Conservation (phyloP, 1,284 basidiomycete species). For the Lignosus rhinocerotis region DNA sequence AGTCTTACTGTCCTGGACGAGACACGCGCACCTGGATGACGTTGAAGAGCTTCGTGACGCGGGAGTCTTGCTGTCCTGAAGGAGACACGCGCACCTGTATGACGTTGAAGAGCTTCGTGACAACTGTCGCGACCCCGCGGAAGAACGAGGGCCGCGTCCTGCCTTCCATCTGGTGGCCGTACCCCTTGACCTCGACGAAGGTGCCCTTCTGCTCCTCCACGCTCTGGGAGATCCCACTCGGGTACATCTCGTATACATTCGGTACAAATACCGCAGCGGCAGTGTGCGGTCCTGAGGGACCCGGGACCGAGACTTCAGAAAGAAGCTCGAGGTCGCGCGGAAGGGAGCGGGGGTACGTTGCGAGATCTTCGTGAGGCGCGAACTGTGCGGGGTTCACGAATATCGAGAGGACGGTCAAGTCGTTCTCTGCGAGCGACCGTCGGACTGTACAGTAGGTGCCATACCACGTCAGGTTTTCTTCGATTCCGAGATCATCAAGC, state of each 20-base stretch:
- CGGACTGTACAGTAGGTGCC: slow-evolving; percentile 44
- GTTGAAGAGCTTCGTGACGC: slow-evolving; percentile 94
- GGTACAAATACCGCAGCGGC: slow-evolving; percentile 82
- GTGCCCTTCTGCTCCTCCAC: slow-evolving; percentile 81
- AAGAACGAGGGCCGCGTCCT: slow-evolving; percentile 87
- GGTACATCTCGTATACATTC: slow-evolving; percentile 82
- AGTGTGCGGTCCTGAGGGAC: slow-evolving; percentile 21
- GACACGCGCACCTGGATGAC: slow-evolving; percentile 35
- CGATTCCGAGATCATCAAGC: neutral
- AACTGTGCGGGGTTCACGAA: slow-evolving; percentile 99
- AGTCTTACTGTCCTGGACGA: too few species aligned
- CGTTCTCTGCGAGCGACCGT: slow-evolving; percentile 76
- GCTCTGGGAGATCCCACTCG: slow-evolving; percentile 81
- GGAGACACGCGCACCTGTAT: slow-evolving; percentile 63
- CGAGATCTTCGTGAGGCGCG: slow-evolving; percentile 92
- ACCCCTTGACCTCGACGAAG: slow-evolving; percentile 89
- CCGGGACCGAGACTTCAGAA: slow-evolving; percentile 32
- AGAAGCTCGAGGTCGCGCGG: slow-evolving; percentile 64
- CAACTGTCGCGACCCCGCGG: slow-evolving; percentile 93
- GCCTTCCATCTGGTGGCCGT: slow-evolving; percentile 88
- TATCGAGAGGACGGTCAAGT: slow-evolving; percentile 90
- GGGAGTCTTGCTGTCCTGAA: neutral
- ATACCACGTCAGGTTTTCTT: neutral
- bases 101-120: slow-evolving; percentile 93
- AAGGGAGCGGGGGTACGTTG: slow-evolving; percentile 87